Evolutionary conservation across 192 early-diverging fungal species (phyloP).

Genomic region (Phlyctochytrium bullatum): DNA sequence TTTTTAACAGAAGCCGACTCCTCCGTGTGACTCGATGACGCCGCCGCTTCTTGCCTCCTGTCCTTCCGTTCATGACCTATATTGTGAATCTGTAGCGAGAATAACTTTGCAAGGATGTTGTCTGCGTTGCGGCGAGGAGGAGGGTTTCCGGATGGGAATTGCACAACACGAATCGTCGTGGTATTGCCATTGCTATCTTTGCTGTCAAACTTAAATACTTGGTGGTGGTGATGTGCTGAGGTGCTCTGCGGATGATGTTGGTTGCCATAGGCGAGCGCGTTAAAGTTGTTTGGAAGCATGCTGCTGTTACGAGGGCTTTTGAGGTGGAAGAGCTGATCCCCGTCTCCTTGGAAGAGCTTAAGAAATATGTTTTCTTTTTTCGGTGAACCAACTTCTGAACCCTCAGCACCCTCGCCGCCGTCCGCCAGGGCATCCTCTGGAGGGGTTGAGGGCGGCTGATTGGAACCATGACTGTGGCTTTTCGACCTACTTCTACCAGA

Average conservation of each 20-base stretch:
- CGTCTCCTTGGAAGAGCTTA: not conserved
- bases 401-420: too few species aligned
- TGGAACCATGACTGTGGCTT: too few species aligned
- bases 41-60: not conserved
- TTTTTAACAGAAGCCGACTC: not conserved
- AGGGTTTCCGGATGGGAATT: not conserved
- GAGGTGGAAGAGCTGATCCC: not conserved
- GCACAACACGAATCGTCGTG: not conserved
- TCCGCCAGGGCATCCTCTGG: too few species aligned
- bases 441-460: too few species aligned
- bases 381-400: not conserved
- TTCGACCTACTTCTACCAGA: too few species aligned
- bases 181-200: not conserved
- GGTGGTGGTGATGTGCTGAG: too few species aligned
- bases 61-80: not conserved
- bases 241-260: not conserved
- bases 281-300: not conserved
- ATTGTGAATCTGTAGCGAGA: not conserved
- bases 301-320: not conserved
- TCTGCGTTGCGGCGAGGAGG: not conserved
- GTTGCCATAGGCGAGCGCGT: not conserved
- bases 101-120: not conserved
- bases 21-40: not conserved
- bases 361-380: conserved; percentile 1
- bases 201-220: too few species aligned